A percentile compares a stretch with the other conserved stretches of the same genome.
Conservation (phyloP, 306 rosid species). For the Argentina anserina region DNA sequence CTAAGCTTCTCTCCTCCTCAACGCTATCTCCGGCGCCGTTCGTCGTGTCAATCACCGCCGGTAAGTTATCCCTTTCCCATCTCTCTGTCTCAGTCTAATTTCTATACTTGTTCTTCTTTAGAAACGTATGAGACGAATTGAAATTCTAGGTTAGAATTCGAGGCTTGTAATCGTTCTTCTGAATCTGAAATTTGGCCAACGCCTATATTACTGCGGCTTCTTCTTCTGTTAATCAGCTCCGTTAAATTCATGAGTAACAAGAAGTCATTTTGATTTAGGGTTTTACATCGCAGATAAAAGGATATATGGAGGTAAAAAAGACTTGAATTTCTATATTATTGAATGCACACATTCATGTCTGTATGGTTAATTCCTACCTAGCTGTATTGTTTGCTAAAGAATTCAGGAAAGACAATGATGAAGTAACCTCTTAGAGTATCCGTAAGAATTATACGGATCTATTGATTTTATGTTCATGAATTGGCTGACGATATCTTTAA, state of each 20-base stretch:
- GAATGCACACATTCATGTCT: too few relatives aligned
- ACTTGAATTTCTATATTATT: neutral
- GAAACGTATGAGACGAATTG: neutral
- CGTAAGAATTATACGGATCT: neutral
- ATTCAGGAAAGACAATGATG: neutral
- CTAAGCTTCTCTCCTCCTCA: neutral
- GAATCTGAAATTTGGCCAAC: neutral
- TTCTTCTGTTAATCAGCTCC: neutral
- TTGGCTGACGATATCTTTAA: neutral
- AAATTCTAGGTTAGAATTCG: neutral
- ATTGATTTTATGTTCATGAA: neutral
- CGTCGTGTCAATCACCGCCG: neutral
- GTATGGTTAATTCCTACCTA: neutral
- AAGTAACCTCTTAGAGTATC: neutral
- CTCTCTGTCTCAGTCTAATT: neutral
- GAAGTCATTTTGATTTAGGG: neutral
- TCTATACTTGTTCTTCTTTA: neutral
- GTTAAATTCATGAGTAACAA: neutral
- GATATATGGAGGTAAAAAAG: neutral
- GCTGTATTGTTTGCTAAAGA: neutral
- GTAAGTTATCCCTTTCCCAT: neutral
- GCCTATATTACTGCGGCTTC: neutral
- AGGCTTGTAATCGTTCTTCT: neutral
- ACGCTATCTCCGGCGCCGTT: neutral
- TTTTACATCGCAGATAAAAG: neutral